Percentiles rank a stretch among this genome's conserved stretches.
Evolutionary conservation across 2,329 filamentous ascomycete genomes (phyloP).

Genomic region (Lanzia echinophila): DNA sequence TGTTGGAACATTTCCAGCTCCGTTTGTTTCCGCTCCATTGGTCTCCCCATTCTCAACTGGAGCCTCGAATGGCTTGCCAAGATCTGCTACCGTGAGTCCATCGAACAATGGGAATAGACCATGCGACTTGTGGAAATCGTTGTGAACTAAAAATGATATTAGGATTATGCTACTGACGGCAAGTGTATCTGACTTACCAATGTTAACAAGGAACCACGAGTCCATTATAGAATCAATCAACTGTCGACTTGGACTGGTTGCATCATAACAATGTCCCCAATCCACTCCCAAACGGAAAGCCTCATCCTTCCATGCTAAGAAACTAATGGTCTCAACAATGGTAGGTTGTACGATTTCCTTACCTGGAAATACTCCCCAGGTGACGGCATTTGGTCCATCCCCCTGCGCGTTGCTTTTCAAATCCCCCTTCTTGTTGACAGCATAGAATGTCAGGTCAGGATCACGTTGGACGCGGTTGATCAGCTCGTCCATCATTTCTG

Average conservation of each 20-base stretch:
- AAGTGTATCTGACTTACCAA: constrained; percentile 54
- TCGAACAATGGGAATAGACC: constrained; percentile 84
- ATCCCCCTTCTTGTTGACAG: constrained; percentile 75
- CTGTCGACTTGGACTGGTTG: constrained; percentile 66
- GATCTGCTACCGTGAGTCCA: constrained; percentile 61
- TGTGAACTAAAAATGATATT: constrained; percentile 62
- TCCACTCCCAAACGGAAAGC: constrained; percentile 88
- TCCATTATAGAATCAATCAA: constrained; percentile 81
- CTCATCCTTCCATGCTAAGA: constrained; percentile 98
- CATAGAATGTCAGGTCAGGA: constrained; percentile 86
- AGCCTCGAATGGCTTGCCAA: constrained; percentile 42
- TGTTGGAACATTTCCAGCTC: constrained; percentile 15
- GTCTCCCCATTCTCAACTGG: constrained; percentile 11
- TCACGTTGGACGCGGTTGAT: constrained; percentile 70
- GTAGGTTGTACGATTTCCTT: constrained; percentile 99
- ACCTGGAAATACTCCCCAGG: constrained; percentile 97
- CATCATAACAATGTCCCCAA: constrained; percentile 87
- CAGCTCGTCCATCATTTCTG: constrained; percentile 70
- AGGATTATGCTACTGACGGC: constrained; percentile 4
- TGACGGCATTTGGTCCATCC: constrained; percentile 94
- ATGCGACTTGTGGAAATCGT: constrained; percentile 83
- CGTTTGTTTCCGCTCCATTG: constrained; percentile 13
- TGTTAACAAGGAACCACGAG: constrained; percentile 90
- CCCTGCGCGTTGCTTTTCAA: constrained; percentile 78
- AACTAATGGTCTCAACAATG: constrained; percentile 97